These are phyloP conservation scores for Calonectria pseudoturangicola DNA, from an alignment of 2,329 filamentous ascomycete species.

Conservation along the genomic window DNA sequence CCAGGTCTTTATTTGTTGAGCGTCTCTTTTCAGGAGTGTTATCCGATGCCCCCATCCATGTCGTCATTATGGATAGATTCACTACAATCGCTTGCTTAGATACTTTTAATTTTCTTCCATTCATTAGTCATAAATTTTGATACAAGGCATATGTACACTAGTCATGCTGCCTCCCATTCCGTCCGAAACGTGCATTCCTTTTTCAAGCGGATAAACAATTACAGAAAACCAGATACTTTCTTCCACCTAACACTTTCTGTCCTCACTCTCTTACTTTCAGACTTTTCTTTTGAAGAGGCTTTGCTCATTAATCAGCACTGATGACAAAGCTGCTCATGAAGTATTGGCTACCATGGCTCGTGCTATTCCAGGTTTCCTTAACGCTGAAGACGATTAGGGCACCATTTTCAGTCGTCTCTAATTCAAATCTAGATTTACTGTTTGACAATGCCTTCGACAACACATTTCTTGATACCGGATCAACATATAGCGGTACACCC, in stretches of 20 bases:
- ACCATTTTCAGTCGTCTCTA: constrained; percentile 1
- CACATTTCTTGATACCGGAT: constrained; percentile 3
- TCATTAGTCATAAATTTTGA: no score
- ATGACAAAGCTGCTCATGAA: constrained; percentile 4
- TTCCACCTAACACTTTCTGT: not conserved
- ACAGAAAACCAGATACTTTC: not conserved
- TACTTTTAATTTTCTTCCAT: no score
- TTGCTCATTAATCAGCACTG: not conserved
- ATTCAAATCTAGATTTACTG: not conserved
- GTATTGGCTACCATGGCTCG: not conserved
- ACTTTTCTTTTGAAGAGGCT: not conserved
- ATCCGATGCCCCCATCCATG: no score
- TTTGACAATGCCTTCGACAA: constrained; percentile 7
- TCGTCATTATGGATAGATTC: no score
- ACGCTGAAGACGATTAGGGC: not conserved
- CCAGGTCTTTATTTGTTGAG: no score
- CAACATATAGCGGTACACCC: not conserved
- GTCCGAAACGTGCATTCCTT: no score
- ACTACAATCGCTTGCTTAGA: no score
- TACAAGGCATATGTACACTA: no score
- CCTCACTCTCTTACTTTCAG: not conserved
- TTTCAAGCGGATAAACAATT: not conserved
- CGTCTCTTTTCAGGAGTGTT: no score
- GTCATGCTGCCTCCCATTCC: no score
- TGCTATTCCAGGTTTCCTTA: constrained; percentile 3